Base-by-base conservation (phyloP, 1,284 basidiomycete genomes). In the Cronartium quercuum region DNA sequence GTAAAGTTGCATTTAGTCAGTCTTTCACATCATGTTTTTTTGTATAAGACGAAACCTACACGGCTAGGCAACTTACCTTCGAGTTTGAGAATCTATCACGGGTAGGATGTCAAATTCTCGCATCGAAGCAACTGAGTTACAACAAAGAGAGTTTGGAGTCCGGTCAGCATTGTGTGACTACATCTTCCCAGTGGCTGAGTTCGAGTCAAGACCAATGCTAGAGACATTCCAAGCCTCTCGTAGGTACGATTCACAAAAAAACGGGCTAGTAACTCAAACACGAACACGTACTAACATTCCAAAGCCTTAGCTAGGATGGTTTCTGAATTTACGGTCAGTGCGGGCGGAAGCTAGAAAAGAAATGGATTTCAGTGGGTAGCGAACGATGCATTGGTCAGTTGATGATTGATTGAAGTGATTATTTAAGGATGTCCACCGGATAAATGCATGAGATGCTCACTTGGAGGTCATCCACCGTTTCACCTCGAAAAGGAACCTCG, bases 101-200 rank as follows among this genome's bases (percentile, higher is more conserved):
- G 63, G 63, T 24, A 65, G 21, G 24, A 65, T 65, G n/a, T 65
- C 63, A 29, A 65, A 65, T 7, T 65, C 63, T 7, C 63, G 38
- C 63, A 65, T 65, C 40, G 40, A 41, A 21, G 63, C 63, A 38
- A 65, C 63, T 65, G 58, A 61, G n/a, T 15, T 61, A 61, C 10
- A 35, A 29, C 29, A 29, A 29, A 29, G 29, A 29, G 29, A 29
- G 29, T 1, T 29, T 29, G 29, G 29, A 51, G 44, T 21, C 44
- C 21, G 13, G 1, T 21, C 44, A 51, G 21, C 13, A 51, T 13
- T 13, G 44, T 51, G 21, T 51, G 21, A 51, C 13, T 51, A 13
- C 13, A 51, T 51, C 44, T 51, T 51, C 44, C 1, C 13, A 2
- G 44, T 51, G 44, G 21, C 1, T 51, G 44, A 51, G 15, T 15